Evolutionary conservation across 140 eudicot genomes (phyloP), one percentile per base, ranked within the genome.

Genomic region (Oenanthe javanica): DNA sequence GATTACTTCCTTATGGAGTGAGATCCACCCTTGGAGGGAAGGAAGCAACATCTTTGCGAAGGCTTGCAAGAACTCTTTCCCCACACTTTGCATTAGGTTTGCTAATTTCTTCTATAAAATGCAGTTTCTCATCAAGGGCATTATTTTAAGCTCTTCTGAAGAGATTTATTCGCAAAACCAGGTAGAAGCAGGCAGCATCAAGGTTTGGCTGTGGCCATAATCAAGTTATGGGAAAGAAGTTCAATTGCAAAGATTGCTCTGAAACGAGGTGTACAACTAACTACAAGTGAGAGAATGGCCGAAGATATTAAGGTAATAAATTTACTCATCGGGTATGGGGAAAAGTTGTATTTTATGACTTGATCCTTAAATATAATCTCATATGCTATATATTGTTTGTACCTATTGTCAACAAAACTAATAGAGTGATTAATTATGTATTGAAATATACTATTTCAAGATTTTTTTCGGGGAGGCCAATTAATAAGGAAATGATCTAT

Each of bases 71-170:
- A 85, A 85, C 84, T 81, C 83, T 93, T 59, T 96, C 98, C 55
- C 98, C 98, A 71, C 98, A 93, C 88, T 91, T 93, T 81, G 98
- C 98, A 77, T 83, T 91, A 76, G 98, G 98, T 93, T 78, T n/a
- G 83, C 82, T 67, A 83, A 21, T 49, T 66, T 69, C 76, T 74
- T 72, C 2, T 9, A 7, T 75, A 19, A 19, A 4, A 52, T 27
- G 23, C 45, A 48, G 23, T 45, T 50, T 25, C 43, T 74, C 36
- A 23, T 75, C 12, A 47, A n/a, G 25, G 19, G 40, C 18, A 50
- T 47, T 48, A 23, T 25, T 46, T 75, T 9, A 75, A 48, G 7
- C 49, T 25, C 4, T 74, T n/a, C 19, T 75, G 45, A 75, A 75
- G 59, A 50, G 1, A 36, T 75, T 31, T 21, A 48, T 21, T 75